A percentile compares a stretch with the other conserved stretches of the same genome.
These are phyloP conservation scores for Chaetomium olivaceum DNA, from an alignment of 2,329 filamentous ascomycete species.

Conservation along the genomic window DNA sequence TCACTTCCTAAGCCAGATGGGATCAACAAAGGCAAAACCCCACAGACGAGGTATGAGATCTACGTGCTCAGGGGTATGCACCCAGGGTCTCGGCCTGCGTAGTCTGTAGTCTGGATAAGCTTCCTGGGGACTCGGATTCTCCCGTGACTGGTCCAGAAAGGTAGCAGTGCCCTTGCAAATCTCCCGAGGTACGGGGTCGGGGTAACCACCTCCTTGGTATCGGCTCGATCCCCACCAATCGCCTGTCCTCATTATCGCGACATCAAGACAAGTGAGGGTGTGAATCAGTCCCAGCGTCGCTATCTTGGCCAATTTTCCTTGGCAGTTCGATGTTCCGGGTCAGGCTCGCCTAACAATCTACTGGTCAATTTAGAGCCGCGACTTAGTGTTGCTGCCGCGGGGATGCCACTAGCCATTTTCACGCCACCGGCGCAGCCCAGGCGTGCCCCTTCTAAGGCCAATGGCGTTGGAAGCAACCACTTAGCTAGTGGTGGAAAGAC, in stretches of 20 bases:
- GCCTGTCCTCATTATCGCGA: neutral
- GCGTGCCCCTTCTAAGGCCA: neutral
- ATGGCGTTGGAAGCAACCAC: neutral
- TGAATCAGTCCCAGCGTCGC: neutral
- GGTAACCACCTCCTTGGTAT: neutral
- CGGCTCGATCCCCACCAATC: neutral
- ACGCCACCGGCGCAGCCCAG: neutral
- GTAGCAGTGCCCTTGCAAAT: neutral
- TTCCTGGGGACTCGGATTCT: neutral
- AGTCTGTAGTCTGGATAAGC: neutral
- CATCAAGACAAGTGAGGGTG: neutral
- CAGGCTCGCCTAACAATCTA: neutral
- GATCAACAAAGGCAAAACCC: neutral
- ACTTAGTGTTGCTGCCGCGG: neutral
- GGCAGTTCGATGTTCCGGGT: slow-evolving; percentile 18
- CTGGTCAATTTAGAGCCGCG: slow-evolving; percentile 11
- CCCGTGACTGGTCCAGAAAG: neutral
- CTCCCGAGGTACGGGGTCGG: neutral
- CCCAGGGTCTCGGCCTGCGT: neutral
- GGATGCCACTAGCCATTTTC: neutral
- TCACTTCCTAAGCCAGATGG: neutral
- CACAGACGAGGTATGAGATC: neutral
- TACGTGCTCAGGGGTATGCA: neutral
- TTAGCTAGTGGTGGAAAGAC: neutral
- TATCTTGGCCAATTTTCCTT: slow-evolving; percentile 13